A percentile compares a stretch with the other conserved stretches of the same genome.
phyloP scores from a whole-genome alignment of 2,329 filamentous ascomycete genomes.

The Lithohypha guttulata region DNA sequence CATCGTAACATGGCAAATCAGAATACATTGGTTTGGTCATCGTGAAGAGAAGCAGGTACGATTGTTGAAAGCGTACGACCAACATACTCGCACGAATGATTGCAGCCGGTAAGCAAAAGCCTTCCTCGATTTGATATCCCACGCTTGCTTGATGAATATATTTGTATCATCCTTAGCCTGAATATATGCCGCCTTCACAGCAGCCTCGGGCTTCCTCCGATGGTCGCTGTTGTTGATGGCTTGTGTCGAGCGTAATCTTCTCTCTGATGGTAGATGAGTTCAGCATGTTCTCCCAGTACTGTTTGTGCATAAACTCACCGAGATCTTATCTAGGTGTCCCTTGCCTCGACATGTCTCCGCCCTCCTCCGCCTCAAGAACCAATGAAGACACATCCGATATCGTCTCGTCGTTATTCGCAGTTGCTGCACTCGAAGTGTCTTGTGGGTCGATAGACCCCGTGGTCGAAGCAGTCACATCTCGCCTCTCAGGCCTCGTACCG shows the following conservation, averaged over 20 bases:
- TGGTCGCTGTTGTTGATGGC: slow-evolving; percentile 25
- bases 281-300: too few species aligned
- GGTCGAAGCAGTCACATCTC: too few species aligned
- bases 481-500: too few species aligned
- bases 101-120: slow-evolving; percentile 8
- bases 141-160: slow-evolving; percentile 63
- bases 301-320: too few species aligned
- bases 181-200: slow-evolving; percentile 31
- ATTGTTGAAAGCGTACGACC: neutral
- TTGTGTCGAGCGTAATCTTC: slow-evolving; percentile 37
- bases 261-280: slow-evolving; percentile 29
- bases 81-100: neutral
- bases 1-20: neutral
- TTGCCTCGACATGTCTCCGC: too few species aligned
- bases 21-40: neutral
- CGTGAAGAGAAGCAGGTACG: neutral
- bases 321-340: too few species aligned
- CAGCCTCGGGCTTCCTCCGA: slow-evolving; percentile 17
- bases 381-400: too few species aligned
- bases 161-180: slow-evolving; percentile 94
- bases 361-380: too few species aligned
- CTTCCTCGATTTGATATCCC: slow-evolving; percentile 11
- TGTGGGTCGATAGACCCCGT: too few species aligned
- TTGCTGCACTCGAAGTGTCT: too few species aligned
- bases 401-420: too few species aligned